These are phyloP conservation scores for Dactylellina leptospora DNA, from an alignment of 2,329 filamentous ascomycete species.

Conservation along the genomic window DNA sequence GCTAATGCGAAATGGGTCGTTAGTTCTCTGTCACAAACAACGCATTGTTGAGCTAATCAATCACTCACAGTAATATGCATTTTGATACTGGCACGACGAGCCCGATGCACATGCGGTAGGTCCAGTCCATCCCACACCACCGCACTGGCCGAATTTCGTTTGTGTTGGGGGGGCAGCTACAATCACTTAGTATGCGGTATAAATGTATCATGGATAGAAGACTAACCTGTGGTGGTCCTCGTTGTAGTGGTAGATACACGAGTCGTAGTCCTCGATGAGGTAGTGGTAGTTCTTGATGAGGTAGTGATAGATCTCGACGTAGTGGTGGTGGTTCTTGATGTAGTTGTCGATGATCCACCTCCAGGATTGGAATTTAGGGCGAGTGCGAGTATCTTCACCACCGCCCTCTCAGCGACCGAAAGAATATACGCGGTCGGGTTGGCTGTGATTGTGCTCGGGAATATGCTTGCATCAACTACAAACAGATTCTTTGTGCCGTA, in stretches of 20 bases:
- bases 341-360: constrained; percentile 37
- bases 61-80: constrained; percentile 58
- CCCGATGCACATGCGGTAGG: constrained; percentile 59
- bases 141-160: constrained; percentile 58
- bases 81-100: constrained; percentile 58
- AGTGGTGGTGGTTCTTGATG: constrained; percentile 11
- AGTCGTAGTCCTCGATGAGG: background rate
- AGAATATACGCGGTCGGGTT: constrained; percentile 75
- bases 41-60: too few species aligned
- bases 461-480: constrained; percentile 74
- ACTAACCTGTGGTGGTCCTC: constrained; percentile 21
- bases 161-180: constrained; percentile 16
- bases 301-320: background rate
- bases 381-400: constrained; percentile 65
- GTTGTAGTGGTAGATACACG: background rate
- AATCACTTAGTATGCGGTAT: background rate
- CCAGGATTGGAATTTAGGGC: constrained; percentile 43
- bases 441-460: constrained; percentile 73
- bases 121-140: constrained; percentile 59
- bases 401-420: constrained; percentile 70
- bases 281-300: background rate
- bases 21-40: too few species aligned
- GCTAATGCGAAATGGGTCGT: background rate
- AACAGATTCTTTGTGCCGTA: constrained; percentile 75
- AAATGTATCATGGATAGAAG: background rate